A percentile compares a stretch with the other conserved stretches of the same genome.
These are phyloP conservation scores for Pleurozium schreberi DNA, from an alignment of 225 moss, liverwort and hornwort species.

Conservation along the genomic window DNA sequence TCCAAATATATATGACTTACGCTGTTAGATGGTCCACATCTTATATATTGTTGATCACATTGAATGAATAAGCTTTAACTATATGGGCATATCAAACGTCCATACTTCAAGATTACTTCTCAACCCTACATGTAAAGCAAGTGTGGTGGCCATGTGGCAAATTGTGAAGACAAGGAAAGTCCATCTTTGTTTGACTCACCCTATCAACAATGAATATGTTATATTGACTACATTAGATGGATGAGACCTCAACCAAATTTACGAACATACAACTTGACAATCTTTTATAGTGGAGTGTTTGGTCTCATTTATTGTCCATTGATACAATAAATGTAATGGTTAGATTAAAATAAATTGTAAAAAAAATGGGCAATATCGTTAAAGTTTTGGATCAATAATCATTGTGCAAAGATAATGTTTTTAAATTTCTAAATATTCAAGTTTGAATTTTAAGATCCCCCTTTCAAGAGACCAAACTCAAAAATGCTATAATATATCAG, in stretches of 20 bases:
- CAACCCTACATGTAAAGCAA: neutral
- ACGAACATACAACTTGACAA: neutral
- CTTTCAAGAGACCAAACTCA: neutral
- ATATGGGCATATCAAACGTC: accelerated
- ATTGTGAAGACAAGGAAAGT: neutral
- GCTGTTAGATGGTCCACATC: neutral
- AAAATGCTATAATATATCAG: neutral
- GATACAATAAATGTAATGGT: neutral
- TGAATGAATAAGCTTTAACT: neutral
- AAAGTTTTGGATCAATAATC: neutral
- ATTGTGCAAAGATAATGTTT: accelerated
- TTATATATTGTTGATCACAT: too few relatives aligned
- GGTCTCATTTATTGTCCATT: neutral
- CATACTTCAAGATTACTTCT: neutral
- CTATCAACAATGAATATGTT: neutral
- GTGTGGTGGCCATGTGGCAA: neutral
- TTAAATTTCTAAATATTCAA: neutral
- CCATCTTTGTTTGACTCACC: neutral
- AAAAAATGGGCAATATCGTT: neutral
- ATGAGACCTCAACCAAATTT: neutral
- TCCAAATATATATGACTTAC: neutral
- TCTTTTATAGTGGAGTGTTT: neutral
- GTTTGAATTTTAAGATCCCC: neutral
- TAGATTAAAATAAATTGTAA: neutral
- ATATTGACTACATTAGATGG: neutral